Evolutionary conservation across 2,329 filamentous ascomycete species (phyloP).

Genomic region (Ambrosiella cleistominuta): DNA sequence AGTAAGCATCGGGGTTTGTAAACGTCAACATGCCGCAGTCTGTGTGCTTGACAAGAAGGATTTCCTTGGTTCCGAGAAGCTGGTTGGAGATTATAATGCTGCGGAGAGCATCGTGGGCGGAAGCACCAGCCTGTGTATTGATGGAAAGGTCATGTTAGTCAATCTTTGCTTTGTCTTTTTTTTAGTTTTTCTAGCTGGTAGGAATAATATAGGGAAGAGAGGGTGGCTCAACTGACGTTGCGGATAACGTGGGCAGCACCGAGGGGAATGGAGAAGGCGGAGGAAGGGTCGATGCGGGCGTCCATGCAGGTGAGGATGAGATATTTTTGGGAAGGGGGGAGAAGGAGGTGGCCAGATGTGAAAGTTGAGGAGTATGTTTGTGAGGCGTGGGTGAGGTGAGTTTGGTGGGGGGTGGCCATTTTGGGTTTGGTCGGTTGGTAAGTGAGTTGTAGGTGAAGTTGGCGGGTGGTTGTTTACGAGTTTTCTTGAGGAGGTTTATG

Average conservation of each 20-base stretch:
- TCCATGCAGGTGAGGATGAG: constrained; percentile 49
- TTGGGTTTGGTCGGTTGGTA: not conserved
- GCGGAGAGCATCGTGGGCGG: constrained; percentile 50
- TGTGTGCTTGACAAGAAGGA: constrained; percentile 58
- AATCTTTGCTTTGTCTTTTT: too few relatives aligned
- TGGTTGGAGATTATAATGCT: constrained; percentile 66
- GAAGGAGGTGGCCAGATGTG: constrained; percentile 41
- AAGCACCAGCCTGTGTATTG: constrained; percentile 35
- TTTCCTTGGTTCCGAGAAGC: constrained; percentile 57
- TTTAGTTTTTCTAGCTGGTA: too few relatives aligned
- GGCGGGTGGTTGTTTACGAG: not conserved
- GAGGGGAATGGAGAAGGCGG: constrained; percentile 43
- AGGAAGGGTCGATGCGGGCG: constrained; percentile 39
- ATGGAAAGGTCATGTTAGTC: too few relatives aligned
- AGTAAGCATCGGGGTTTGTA: constrained; percentile 37
- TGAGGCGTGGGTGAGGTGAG: not conserved
- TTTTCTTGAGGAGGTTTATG: too few relatives aligned
- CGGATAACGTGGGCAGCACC: constrained; percentile 51
- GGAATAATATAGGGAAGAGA: too few relatives aligned
- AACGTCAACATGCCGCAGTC: constrained; percentile 59
- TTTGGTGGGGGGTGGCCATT: not conserved
- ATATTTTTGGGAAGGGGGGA: constrained; percentile 54
- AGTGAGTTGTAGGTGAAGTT: not conserved
- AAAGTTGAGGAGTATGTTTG: constrained; percentile 23
- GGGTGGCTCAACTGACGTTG: constrained; percentile 25